These are phyloP conservation scores for Chaetomium tenue DNA, from an alignment of 495 filamentous ascomycete genomes.

Conservation along the genomic window DNA sequence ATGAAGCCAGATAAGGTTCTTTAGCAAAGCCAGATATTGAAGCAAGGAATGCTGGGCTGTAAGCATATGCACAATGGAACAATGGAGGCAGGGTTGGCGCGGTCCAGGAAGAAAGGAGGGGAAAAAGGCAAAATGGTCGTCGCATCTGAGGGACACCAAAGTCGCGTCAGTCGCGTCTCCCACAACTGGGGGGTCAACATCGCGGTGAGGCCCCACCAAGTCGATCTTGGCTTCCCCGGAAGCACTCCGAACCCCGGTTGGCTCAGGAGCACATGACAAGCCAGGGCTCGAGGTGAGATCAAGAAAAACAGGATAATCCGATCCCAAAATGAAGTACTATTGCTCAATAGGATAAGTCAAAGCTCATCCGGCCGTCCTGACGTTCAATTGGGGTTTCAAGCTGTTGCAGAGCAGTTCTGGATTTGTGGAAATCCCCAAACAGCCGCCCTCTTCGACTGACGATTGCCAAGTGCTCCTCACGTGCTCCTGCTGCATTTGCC, in stretches of 20 bases:
- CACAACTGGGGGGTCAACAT: conserved; percentile 6
- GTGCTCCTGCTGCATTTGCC: no score
- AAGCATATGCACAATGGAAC: background rate
- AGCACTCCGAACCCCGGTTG: background rate
- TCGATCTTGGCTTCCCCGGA: background rate
- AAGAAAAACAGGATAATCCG: no score
- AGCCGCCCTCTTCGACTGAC: no score
- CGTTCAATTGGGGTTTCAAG: no score
- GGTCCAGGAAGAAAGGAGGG: background rate
- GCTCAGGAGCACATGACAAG: background rate
- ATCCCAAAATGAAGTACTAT: no score
- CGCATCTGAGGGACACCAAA: background rate
- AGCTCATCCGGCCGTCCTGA: no score
- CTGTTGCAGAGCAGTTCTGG: no score
- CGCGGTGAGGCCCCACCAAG: background rate
- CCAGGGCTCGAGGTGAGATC: no score
- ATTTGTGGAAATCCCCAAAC: no score
- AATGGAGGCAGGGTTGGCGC: background rate
- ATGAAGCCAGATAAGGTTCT: no score
- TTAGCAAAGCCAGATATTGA: background rate
- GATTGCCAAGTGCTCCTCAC: no score
- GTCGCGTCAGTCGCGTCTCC: conserved; percentile 12
- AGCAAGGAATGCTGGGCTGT: background rate
- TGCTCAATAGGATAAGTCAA: no score
- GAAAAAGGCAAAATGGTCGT: background rate